phyloP scores from a whole-genome alignment of 2,329 filamentous ascomycete genomes.

The Ophiosphaerella korrae region DNA sequence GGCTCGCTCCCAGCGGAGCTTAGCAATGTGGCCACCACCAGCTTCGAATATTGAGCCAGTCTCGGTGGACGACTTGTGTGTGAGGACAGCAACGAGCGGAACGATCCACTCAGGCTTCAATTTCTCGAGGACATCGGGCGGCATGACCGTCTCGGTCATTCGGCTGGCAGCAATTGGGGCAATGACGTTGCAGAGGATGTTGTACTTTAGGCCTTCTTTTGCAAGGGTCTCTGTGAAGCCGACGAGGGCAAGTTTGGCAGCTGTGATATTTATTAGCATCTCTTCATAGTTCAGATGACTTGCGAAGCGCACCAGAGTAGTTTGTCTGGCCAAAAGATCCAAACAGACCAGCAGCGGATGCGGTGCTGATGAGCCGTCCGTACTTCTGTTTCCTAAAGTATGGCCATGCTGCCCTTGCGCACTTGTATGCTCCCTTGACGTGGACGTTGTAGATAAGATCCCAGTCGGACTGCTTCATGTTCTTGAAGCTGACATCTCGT shows the following conservation, averaged over 20 bases:
- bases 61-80: constrained; percentile 86
- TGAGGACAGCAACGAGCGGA: constrained; percentile 85
- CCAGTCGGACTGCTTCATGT: constrained; percentile 97
- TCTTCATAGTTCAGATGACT: background rate
- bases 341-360: constrained; percentile 93
- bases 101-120: constrained; percentile 95
- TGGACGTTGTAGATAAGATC: constrained; percentile 93
- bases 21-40: constrained; percentile 89
- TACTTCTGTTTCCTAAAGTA: constrained; percentile 99
- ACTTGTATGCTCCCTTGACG: constrained; percentile 93
- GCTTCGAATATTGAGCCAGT: constrained; percentile 91
- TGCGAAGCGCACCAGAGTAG: constrained; percentile 70
- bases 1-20: constrained; percentile 93
- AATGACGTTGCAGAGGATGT: constrained; percentile 94
- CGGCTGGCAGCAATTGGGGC: constrained; percentile 92
- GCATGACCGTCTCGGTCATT: constrained; percentile 96
- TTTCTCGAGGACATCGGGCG: constrained; percentile 83
- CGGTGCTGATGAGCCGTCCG: constrained; percentile 93
- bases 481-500: constrained; percentile 96
- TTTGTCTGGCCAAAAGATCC: constrained; percentile 96
- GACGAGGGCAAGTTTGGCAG: constrained; percentile 92
- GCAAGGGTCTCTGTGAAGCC: constrained; percentile 98
- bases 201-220: constrained; percentile 97
- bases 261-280: constrained; percentile 52
- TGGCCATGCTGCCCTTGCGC: constrained; percentile 90